Base-by-base conservation (phyloP, 768 basidiomycete species). In the Rhodosporidiobolus odoratus region DNA sequence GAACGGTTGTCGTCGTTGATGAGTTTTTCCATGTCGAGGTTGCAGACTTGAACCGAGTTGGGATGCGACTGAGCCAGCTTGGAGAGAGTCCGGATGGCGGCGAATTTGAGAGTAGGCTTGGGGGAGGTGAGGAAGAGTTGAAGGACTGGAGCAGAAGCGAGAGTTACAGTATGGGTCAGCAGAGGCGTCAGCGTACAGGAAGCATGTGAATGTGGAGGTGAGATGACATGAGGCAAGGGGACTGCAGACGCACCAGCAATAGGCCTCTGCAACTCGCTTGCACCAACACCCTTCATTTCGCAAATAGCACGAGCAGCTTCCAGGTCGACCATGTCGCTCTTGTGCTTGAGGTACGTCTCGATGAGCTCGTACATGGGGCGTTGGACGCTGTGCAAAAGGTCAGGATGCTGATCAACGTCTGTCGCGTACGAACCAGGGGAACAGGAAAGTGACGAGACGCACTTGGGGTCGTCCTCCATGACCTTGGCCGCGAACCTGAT, bases 291-390 rank as follows among this genome's bases (percentile, higher is more conserved):
- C 80, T 88, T 90, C 90, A 95, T 91, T 79, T 97, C 95, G 79
- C 94, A 97, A 72, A 99, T 95, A 12, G 88, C 94, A 53, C 96
- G 89, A 6, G 96, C 95, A 30, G 96, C 96, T 80, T 99, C 96
- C 71, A 93, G 90, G 81, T 98, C 98, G 78, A 99, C 96, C 95
- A 97, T 99, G 79, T 99, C 96, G 75, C 92, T 96, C 84, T 99
- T 99, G 82, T 99, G 96, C 68, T 93, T 87, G 69, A 98, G 83
- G 88, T 93, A 94, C 41, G 90, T 88, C 78, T 98, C 96, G 45
- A 98, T 83, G 52, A 96, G 84, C 73, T 98, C 96, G 62, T 92
- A 83, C 85, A 97, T 95, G 76, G 91, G 92, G 71, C 85, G 87
- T 80, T 95, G 92, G 34, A 94, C 83, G 78, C 95, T 99, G 75